Base-by-base conservation (phyloP, 2,329 filamentous ascomycete genomes). In the Colletotrichum trifolii region DNA sequence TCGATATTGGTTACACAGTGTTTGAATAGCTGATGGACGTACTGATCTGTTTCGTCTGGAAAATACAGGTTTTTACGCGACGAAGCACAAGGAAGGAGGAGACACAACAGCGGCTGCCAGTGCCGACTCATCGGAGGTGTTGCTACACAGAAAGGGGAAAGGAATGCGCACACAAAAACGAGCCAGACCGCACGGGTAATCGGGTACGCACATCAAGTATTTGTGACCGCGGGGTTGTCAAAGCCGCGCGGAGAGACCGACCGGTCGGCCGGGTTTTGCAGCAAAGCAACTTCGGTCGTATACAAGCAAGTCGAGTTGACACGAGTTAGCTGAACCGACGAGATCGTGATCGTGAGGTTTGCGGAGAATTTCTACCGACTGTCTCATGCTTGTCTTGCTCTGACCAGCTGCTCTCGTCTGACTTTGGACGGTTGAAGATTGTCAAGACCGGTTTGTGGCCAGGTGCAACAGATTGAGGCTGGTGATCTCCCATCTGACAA, bases 141-240 rank as follows among this genome's bases (percentile, higher is more conserved):
- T 60, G 60, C 43, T 54, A 43, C 42, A n/a, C 15, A 15, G 25
- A 17, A 56, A 64, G 50, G 46, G 58, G 25, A 25, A 25, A 25
- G 25, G 4, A 25, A 25, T 25, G 25, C 25, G 25, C 25, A 25
- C 25, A 56, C 15, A 45, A 60, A 48, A 60, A 64, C 56, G 38
- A 49, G 52, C 25, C 3, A 45, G 33, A 42, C 45, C 48, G 42
- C 17, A 43, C 50, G 50, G 57, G 40, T 61, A 55, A 35, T 45
- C 57, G 50, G 61, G 55, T 55, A 48, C 50, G 57, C 57, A 52
- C 62, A 62, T 36, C 12, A 43, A 53, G 58, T 38, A 50, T 17
- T 53, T 55, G 11, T 61, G 40, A 39, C 52, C 58, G 46, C 50
- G 39, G 33, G 61, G 46, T 34, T 50, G 55, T 11, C 43, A 50